Evolutionary conservation across 805 yeast species (phyloP), one percentile per base, ranked within the genome.

Genomic region (Schwanniomyces yamadae): DNA sequence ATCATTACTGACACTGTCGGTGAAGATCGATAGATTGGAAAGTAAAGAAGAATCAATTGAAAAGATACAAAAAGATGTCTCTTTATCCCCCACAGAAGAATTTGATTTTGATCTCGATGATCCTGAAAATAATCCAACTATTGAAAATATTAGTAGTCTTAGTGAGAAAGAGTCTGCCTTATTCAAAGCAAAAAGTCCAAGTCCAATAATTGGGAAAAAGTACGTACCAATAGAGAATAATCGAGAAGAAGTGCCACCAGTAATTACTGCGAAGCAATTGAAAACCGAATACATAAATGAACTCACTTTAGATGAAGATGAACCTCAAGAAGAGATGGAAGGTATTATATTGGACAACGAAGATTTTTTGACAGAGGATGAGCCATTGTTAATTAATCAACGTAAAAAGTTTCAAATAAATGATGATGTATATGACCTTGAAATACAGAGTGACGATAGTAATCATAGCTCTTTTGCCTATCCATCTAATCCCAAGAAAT

Each of bases 71-170:
- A n/a, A n/a, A n/a, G n/a, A n/a, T n/a, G n/a, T n/a, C n/a, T n/a
- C n/a, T n/a, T n/a, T n/a, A n/a, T n/a, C n/a, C n/a, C n/a, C n/a
- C n/a, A 7, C 40, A 40, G 13, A 43, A 39, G 11, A 34, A 41
- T 16, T 48, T 44, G 49, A 16, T 11, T 33, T 1, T 17, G 40
- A 34, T 18, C n/a, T n/a, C 28, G 40, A 37, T 16, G 47, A 38
- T 29, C 36, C 41, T 5, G 48, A 44, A 36, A 36, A 43, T 22
- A 37, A 38, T 15, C 52, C 54, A 4, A 44, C 44, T 10, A 44
- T 49, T 18, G 52, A 37, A 28, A 49, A 49, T 22, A 20, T 40
- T 5, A 17, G 17, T 9, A 24, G 9, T 6, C n/a, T 33, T 12
- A 18, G 12, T 29, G 13, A 16, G 11, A 17, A 16, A 5, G 32